These are phyloP conservation scores for Trichocomaceae sp. DNA, from an alignment of 2,329 filamentous ascomycete species.

Conservation along the genomic window DNA sequence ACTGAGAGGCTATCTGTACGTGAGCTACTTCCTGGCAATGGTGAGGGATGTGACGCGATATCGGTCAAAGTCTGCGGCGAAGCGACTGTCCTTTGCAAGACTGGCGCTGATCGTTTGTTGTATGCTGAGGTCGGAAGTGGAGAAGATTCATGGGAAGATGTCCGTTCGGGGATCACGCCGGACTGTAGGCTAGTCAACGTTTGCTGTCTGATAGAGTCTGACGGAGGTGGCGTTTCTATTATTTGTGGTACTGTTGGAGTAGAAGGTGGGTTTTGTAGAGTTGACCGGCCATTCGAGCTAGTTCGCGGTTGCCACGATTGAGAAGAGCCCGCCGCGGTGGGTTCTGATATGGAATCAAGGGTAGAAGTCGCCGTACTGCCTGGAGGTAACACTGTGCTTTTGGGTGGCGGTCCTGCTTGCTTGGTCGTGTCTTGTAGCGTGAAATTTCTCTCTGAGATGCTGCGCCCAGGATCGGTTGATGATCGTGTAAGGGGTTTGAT, in stretches of 20 bases:
- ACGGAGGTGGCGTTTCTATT: constrained; percentile 55
- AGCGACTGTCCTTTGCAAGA: constrained; percentile 24
- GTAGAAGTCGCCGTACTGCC: constrained; percentile 17
- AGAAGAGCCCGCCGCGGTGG: constrained; percentile 27
- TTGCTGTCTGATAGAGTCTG: constrained; percentile 2
- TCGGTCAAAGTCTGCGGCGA: constrained; percentile 55
- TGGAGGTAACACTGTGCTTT: constrained; percentile 14
- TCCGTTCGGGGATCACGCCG: constrained; percentile 45
- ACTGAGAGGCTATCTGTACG: constrained; percentile 73
- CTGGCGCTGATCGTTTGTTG: constrained; percentile 33
- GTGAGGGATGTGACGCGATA: constrained; percentile 58
- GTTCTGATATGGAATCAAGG: constrained; percentile 15
- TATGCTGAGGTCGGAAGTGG: constrained; percentile 42
- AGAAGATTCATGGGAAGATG: constrained; percentile 41
- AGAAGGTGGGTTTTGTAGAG: constrained; percentile 46
- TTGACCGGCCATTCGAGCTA: constrained; percentile 51
- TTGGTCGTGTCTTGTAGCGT: not conserved
- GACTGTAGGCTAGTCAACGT: constrained; percentile 17
- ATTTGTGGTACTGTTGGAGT: constrained; percentile 48
- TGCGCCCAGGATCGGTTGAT: constrained; percentile 32
- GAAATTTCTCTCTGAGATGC: constrained; percentile 11
- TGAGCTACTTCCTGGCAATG: constrained; percentile 61
- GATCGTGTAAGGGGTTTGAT: constrained; percentile 30
- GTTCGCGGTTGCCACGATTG: constrained; percentile 51
- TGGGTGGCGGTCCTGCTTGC: not conserved